Evolutionary conservation across 768 basidiomycete genomes (phyloP), one percentile per base, ranked within the genome.

Genomic region (Psilocybe cyanescens): DNA sequence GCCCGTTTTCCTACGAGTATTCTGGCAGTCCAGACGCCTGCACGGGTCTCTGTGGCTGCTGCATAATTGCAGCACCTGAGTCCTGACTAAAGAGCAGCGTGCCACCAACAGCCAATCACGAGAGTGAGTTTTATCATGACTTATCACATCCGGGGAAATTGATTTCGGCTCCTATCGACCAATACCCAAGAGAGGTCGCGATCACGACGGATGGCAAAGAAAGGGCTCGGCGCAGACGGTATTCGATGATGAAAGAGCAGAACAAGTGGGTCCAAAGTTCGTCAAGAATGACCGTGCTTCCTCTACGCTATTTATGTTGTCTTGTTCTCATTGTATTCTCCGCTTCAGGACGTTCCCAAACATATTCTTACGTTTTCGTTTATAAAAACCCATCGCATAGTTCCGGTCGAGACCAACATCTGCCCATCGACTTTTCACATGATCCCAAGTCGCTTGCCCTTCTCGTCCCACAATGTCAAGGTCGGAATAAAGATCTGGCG

Each of bases 11-110:
- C 31, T 54, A 60, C 59, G 59, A 47, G 12, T 39, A 28, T 50
- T 39, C 49, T 58, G 24, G 49, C 37, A 39, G 35, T 52, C 52
- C 51, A 60, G 59, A 19, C 51, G 52, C 16, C 49, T 31, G 49
- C 49, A 16, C 41, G 30, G 2, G 33, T 9, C 33, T 35, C n/a
- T 2, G 2, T 24, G 30, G 12, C 14, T 14, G n/a, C 14, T 16
- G 49, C 49, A 30, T 51, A 35, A 14, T 30, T 29, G 29, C 33
- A 53, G 16, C 51, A 53, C 51, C 51, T 37, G 52, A 54, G 59
- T 57, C 55, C 55, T 61, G 60, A 61, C 59, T 60, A 60, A 60
- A 55, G 37, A 51, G n/a, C 28, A 28, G 24, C 55, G 60, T 49
- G 46, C 47, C 45, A 47, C 48, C 33, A 31, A n/a, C 53, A 58